Evolutionary conservation across 1,284 basidiomycete species (phyloP).

Genomic region (Leucoagaricus sp.): DNA sequence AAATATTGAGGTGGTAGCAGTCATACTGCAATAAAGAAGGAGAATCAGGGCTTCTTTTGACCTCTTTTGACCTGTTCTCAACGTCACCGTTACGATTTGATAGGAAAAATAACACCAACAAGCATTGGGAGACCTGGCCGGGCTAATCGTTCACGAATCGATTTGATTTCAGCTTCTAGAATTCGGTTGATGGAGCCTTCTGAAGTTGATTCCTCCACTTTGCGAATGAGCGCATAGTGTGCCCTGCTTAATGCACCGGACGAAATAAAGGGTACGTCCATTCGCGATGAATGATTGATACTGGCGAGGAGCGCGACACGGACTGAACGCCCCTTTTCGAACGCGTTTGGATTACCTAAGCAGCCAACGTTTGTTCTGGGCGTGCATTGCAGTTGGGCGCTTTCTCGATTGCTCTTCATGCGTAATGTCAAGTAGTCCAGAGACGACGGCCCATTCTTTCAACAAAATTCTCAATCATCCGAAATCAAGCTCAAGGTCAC

Average conservation of each 20-base stretch:
- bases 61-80: constrained; percentile 54
- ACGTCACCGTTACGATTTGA: neutral
- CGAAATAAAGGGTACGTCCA: constrained; percentile 74
- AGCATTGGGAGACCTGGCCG: constrained; percentile 47
- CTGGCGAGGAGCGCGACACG: neutral
- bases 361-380: neutral
- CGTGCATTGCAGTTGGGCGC: neutral
- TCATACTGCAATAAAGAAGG: constrained; percentile 67
- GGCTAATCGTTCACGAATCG: constrained; percentile 51
- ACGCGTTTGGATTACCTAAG: neutral
- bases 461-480: constrained; percentile 75
- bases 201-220: constrained; percentile 60
- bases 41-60: constrained; percentile 64
- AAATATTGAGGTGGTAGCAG: constrained; percentile 43
- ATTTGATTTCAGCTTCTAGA: constrained; percentile 55
- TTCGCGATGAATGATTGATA: constrained; percentile 27
- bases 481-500: constrained; percentile 61
- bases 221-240: constrained; percentile 72
- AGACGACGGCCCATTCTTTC: constrained; percentile 66
- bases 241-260: constrained; percentile 74
- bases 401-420: neutral
- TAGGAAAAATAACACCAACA: constrained; percentile 40
- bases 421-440: constrained; percentile 27
- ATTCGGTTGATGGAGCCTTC: constrained; percentile 48
- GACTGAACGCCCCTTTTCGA: neutral